A percentile compares a stretch with the other conserved stretches of the same genome.
phyloP scores from a whole-genome alignment of 768 basidiomycete genomes.

The Mycena maculata region DNA sequence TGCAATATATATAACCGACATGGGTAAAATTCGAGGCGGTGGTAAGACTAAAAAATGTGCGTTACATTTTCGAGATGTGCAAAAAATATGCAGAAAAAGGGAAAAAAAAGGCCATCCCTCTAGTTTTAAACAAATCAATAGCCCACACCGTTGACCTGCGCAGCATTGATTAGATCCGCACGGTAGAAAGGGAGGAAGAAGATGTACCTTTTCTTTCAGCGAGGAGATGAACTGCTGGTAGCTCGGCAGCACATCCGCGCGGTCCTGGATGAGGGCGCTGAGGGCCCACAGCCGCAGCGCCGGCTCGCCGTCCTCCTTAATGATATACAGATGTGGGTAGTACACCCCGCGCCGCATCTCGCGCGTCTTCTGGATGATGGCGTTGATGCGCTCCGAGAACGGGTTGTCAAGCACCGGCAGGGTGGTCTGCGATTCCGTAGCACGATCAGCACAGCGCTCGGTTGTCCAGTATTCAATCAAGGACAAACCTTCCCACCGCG shows the following conservation, averaged over 20 bases:
- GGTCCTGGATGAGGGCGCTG: conserved; percentile 93
- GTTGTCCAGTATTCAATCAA: conserved; percentile 13
- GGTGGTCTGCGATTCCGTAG: conserved; percentile 67
- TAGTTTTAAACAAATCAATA: conserved; percentile 33
- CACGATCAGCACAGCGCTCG: background rate
- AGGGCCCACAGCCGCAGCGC: conserved; percentile 95
- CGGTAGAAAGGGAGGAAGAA: background rate
- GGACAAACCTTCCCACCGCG: conserved; percentile 92
- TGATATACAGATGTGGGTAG: conserved; percentile 93
- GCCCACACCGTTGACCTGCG: conserved; percentile 45
- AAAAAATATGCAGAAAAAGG: conserved; percentile 10
- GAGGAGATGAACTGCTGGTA: conserved; percentile 95
- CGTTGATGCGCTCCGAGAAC: conserved; percentile 96
- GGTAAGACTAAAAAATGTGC: conserved; percentile 23
- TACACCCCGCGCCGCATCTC: conserved; percentile 95
- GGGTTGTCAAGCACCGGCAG: conserved; percentile 92
- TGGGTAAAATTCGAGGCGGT: conserved; percentile 4
- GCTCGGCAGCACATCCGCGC: conserved; percentile 93
- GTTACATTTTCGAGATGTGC: conserved; percentile 33
- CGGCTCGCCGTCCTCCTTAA: conserved; percentile 98
- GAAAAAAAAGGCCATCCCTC: conserved; percentile 8
- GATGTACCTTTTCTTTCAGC: conserved; percentile 87
- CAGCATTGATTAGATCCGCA: background rate
- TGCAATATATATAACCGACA: conserved; percentile 25
- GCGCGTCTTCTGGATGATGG: conserved; percentile 92